Conservation (phyloP, 495 filamentous ascomycete genomes). For the Thozetella sp. region DNA sequence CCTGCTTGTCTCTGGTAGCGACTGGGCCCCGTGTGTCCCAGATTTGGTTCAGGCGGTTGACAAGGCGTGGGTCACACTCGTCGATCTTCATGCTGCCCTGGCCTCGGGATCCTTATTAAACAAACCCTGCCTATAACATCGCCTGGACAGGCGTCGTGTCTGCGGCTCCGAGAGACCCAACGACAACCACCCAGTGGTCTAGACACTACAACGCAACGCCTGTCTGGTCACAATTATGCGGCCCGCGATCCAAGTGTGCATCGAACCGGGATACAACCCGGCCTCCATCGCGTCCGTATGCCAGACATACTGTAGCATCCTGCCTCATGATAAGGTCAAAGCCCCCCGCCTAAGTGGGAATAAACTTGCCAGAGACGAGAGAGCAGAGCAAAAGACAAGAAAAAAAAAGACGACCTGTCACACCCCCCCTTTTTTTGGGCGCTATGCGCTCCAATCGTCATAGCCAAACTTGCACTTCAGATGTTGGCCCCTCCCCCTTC, state of each 20-base stretch:
- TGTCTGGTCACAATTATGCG: slow-evolving; percentile 1
- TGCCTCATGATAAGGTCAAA: too few species aligned
- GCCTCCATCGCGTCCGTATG: not conserved
- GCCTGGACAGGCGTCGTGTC: not conserved
- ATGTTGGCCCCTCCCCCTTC: too few species aligned
- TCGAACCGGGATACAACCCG: not conserved
- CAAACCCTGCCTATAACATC: not conserved
- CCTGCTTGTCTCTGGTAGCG: slow-evolving; percentile 14
- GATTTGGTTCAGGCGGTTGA: slow-evolving; percentile 14
- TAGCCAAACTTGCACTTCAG: too few species aligned
- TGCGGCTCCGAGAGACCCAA: not conserved
- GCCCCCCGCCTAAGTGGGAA: too few species aligned
- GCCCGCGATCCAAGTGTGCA: not conserved
- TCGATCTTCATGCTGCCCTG: slow-evolving; percentile 10
- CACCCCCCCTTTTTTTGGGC: too few species aligned
- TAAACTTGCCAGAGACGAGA: too few species aligned
- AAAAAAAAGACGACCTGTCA: too few species aligned
- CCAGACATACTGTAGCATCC: too few species aligned
- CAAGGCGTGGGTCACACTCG: slow-evolving; percentile 11
- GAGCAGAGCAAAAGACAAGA: too few species aligned
- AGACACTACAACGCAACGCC: not conserved
- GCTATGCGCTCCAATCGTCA: too few species aligned
- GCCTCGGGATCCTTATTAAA: not conserved
- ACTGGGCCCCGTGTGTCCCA: slow-evolving; percentile 14
- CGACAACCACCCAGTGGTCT: not conserved